phyloP scores from a whole-genome alignment of 2,329 filamentous ascomycete genomes.

The Hypoxylon rubiginosum region DNA sequence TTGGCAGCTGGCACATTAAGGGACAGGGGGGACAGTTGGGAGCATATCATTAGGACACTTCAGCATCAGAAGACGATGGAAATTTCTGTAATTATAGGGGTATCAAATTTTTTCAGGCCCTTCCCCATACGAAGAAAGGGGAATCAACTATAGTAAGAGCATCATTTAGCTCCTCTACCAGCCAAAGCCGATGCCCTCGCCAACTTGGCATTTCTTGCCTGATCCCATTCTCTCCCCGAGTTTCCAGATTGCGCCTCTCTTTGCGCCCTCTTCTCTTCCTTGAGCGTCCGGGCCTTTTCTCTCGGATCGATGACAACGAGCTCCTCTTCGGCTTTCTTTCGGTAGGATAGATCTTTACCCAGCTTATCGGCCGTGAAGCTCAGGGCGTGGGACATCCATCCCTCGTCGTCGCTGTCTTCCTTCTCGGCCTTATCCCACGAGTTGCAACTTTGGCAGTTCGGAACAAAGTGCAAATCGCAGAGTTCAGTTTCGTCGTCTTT shows the following conservation, averaged over 20 bases:
- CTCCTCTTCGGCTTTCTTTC: slow-evolving; percentile 91
- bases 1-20: neutral
- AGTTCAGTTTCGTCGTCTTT: slow-evolving; percentile 79
- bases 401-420: slow-evolving; percentile 70
- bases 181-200: slow-evolving; percentile 66
- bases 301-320: slow-evolving; percentile 92
- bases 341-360: slow-evolving; percentile 92
- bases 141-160: slow-evolving; percentile 2
- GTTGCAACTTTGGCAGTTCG: slow-evolving; percentile 91
- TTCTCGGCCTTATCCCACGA: slow-evolving; percentile 78
- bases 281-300: slow-evolving; percentile 81
- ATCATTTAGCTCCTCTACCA: slow-evolving; percentile 68
- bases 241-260: slow-evolving; percentile 66
- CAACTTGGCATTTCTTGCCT: slow-evolving; percentile 69
- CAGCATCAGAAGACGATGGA: no score
- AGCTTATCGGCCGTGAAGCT: slow-evolving; percentile 90
- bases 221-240: slow-evolving; percentile 71
- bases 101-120: slow-evolving; percentile 31
- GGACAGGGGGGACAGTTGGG: neutral
- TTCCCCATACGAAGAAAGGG: slow-evolving; percentile 9
- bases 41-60: no score
- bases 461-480: slow-evolving; percentile 96
- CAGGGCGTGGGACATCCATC: slow-evolving; percentile 89
- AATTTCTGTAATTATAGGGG: slow-evolving; percentile 1
- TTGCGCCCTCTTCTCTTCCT: slow-evolving; percentile 72